phyloP scores from a whole-genome alignment of 345 rosid genomes.

The Firmiana major region DNA sequence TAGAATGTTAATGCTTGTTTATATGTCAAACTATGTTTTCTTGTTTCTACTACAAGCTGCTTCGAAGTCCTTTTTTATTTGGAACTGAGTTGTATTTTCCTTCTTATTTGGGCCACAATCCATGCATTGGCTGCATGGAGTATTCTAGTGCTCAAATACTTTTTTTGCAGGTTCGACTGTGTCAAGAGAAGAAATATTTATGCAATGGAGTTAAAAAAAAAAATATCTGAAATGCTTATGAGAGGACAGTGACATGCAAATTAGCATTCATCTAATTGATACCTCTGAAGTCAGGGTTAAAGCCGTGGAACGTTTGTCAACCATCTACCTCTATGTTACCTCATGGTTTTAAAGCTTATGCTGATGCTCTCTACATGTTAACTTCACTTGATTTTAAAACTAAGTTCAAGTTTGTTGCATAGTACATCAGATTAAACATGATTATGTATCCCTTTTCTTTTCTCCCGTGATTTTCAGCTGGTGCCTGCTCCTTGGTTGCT shows the following conservation, averaged over 20 bases:
- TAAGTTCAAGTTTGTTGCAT: background rate
- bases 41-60: conserved; percentile 4
- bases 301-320: background rate
- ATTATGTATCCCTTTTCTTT: background rate
- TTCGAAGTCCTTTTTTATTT: background rate
- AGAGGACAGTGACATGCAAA: conserved; percentile 69
- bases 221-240: conserved; percentile 93
- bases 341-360: background rate
- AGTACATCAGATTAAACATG: background rate
- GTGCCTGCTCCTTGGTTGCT: background rate
- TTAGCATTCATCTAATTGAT: conserved; percentile 5
- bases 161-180: conserved; percentile 62
- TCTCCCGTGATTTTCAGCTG: background rate
- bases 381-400: background rate
- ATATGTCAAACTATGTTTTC: background rate
- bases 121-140: background rate
- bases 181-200: conserved; percentile 88
- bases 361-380: background rate
- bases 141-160: conserved; percentile 10
- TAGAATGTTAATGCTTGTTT: conserved; percentile 21
- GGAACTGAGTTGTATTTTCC: background rate
- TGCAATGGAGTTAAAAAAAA: conserved; percentile 97
- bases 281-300: background rate
- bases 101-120: background rate
- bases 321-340: background rate